Conservation (phyloP, 2,329 filamentous ascomycete species). For the Pseudogymnoascus sp. region DNA sequence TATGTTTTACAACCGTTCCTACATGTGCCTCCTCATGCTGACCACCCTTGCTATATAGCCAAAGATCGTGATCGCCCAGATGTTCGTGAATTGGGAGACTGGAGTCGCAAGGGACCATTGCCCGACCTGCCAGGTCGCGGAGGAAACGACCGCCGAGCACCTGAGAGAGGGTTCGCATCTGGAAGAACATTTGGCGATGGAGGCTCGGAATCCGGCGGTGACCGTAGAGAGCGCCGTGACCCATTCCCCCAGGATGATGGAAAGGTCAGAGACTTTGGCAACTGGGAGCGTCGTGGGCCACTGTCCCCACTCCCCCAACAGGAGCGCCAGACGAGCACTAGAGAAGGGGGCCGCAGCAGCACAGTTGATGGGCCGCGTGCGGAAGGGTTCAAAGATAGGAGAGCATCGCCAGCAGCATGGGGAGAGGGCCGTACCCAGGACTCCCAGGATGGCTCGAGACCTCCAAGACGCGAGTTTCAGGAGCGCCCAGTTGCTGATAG, state of each 20-base stretch:
- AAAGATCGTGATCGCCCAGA: conserved; percentile 72
- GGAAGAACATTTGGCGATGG: conserved; percentile 37
- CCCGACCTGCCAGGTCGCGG: conserved; percentile 61
- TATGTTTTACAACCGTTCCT: conserved; percentile 47
- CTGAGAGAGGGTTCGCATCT: conserved; percentile 47
- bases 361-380: conserved; percentile 55
- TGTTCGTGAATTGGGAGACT: conserved; percentile 76
- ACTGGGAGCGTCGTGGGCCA: conserved; percentile 94
- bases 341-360: conserved; percentile 52
- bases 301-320: conserved; percentile 62
- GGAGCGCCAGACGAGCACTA: conserved; percentile 44
- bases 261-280: conserved; percentile 72
- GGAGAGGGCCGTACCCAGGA: conserved; percentile 54
- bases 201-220: conserved; percentile 46
- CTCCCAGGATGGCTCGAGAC: conserved; percentile 64
- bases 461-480: conserved; percentile 70
- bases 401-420: conserved; percentile 67
- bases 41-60: conserved; percentile 46
- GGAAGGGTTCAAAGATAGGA: conserved; percentile 55
- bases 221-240: conserved; percentile 66
- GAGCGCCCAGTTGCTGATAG: conserved; percentile 63
- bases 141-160: conserved; percentile 39
- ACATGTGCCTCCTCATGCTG: conserved; percentile 28
- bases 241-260: conserved; percentile 63
- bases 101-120: conserved; percentile 88